Base-by-base conservation (phyloP, 2,329 filamentous ascomycete genomes). In the Myriosclerotinia curreyana region DNA sequence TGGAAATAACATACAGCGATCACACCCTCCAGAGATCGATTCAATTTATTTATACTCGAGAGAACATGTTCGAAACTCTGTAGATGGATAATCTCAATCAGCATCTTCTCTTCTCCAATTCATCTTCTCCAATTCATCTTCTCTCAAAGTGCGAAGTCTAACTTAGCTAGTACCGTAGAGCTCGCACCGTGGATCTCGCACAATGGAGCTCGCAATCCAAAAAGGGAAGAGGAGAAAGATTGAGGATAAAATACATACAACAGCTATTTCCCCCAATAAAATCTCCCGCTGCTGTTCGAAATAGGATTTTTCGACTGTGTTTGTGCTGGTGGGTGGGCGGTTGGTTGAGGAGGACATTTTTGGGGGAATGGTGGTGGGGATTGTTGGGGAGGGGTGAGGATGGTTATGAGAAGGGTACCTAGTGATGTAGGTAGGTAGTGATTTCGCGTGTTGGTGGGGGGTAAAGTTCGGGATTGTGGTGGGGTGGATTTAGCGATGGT, bases 21-120 rank as follows among this genome's bases (percentile, higher is more conserved):
- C 25, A 98, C 89, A 64, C 92, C 90, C 77, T 99, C 94, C 22
- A 99, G 80, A 48, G 89, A 94, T 42, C 94, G 87, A 76, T 98
- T 99, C 65, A 99, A 79, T 72, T 93, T 93, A 79, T 98, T 99
- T 77, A 98, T 92, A 73, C 96, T 97, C 72, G 93, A 90, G 12
- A 99, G 87, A 65, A 96, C 92, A 72, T 95, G 88, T 73, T 98
- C 95, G 75, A 99, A 85, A 76, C 81, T 86, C 85, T 88, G 69
- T 1, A 25, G 9, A n/a, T n/a, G n/a, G n/a, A n/a, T n/a, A n/a
- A n/a, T n/a, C 36, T 31, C 28, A 31, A 31, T 31, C 28, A 31
- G 28, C 28, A 31, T 31, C 6, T 31, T 31, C 4, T 31, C n/a
- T n/a, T n/a, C n/a, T n/a, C n/a, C n/a, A n/a, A n/a, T n/a, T n/a